Base-by-base conservation (phyloP, 2,329 filamentous ascomycete genomes). In the Fonsecaea nubica region DNA sequence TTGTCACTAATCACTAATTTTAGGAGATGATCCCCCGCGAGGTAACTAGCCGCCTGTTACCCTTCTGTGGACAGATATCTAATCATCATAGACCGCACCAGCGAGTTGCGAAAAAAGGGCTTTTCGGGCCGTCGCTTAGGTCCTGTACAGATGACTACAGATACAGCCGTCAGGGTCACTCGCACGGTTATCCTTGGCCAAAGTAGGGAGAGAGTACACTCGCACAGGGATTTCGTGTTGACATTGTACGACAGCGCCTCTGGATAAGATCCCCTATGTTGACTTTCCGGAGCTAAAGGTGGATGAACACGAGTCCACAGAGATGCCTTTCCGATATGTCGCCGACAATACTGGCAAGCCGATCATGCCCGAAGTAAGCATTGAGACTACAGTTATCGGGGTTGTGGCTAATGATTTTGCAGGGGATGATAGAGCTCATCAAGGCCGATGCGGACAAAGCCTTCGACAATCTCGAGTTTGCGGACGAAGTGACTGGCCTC, bases 271-370 rank as follows among this genome's bases (percentile, higher is more conserved):
- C 38, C 84, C 88, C 1, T 97, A 95, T 76, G 78, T 95, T 38
- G 93, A 98, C 77, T 89, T 92, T 75, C 95, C 95, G 0, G 94
- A 98, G 76, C 86, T 99, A 75, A 89, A 89, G 75, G 90, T 98
- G 77, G 92, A 92, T 77, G 89, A 95, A 76, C 90, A 96, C 75
- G 95, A 99, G 81, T 95, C 91, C 77, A 97, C 93, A 0, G 86
- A 97, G 78, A 98, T 99, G 95, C 95, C 95, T 0, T 99, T 99
- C 80, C 92, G 95, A 72, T 99, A 99, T 76, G 93, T 99, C 58
- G 90, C 87, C 76, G 89, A 86, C 59, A 81, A 86, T 10, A 83
- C 91, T 64, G 92, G 91, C 53, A 84, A 92, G 72, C 92, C 93
- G 0, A 89, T 97, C 65, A 97, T 99, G 93, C 95, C 95, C 25